A percentile compares a stretch with the other conserved stretches of the same genome.
These are phyloP conservation scores for Xerocomus brunneocitrinus DNA, from an alignment of 768 basidiomycete species.

Conservation along the genomic window DNA sequence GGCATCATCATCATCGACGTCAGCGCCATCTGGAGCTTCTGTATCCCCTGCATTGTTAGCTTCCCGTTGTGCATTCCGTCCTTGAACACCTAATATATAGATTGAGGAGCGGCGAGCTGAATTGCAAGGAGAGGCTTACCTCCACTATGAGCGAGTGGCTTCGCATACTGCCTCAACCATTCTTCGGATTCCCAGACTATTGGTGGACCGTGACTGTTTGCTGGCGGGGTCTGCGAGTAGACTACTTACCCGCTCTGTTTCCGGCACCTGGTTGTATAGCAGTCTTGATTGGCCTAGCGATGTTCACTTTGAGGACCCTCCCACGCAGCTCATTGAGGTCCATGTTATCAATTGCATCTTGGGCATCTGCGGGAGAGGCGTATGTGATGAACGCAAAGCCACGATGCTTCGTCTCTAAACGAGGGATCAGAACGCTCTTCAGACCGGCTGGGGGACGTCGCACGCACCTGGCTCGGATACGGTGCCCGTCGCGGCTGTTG, in stretches of 20 bases:
- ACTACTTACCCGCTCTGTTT: slow-evolving; percentile 68
- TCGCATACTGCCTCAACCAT: slow-evolving; percentile 80
- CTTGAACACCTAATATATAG: slow-evolving; percentile 47
- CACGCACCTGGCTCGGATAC: slow-evolving; percentile 52
- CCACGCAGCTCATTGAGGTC: slow-evolving; percentile 87
- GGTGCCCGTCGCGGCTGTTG: slow-evolving; percentile 70
- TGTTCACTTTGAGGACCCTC: slow-evolving; percentile 73
- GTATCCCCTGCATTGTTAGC: slow-evolving; percentile 17
- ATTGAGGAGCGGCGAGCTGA: slow-evolving; percentile 1
- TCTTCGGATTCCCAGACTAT: slow-evolving; percentile 96
- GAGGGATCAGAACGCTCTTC: not conserved
- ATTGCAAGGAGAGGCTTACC: slow-evolving; percentile 38
- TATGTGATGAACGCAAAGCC: slow-evolving; percentile 95
- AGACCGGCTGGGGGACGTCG: not conserved
- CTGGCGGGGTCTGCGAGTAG: slow-evolving; percentile 1
- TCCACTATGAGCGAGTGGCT: slow-evolving; percentile 71
- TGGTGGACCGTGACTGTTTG: slow-evolving; percentile 1
- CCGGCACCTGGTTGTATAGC: slow-evolving; percentile 56
- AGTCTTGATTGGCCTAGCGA: slow-evolving; percentile 79
- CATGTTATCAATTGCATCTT: slow-evolving; percentile 99
- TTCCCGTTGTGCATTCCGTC: slow-evolving; percentile 35
- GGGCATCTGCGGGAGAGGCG: slow-evolving; percentile 73
- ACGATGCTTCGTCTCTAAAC: slow-evolving; percentile 71
- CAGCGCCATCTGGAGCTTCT: slow-evolving; percentile 28
- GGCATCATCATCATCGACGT: slow-evolving; percentile 40